Evolutionary conservation across 31 red algal species (phyloP).

Genomic region (Asparagopsis taxiformis): DNA sequence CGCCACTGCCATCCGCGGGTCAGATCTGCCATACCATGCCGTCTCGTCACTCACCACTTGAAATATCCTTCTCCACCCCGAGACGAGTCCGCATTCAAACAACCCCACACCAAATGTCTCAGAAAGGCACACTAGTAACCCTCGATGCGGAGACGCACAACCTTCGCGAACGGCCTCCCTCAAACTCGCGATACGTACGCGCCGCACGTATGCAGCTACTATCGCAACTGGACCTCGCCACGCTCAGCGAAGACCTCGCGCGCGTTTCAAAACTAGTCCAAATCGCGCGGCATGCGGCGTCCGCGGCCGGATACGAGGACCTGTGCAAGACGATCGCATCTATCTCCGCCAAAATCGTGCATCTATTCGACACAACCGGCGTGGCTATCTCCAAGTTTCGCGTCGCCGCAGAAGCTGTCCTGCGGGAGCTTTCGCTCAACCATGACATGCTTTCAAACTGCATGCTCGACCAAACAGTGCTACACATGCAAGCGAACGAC

Average conservation of each 20-base stretch:
- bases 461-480: neutral
- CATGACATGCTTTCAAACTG: conserved; percentile 1
- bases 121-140: neutral
- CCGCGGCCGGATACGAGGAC: neutral
- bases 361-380: conserved; percentile 8
- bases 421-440: neutral
- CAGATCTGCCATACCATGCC: too few relatives aligned
- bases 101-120: too few relatives aligned
- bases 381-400: neutral
- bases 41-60: too few relatives aligned
- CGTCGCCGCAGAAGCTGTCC: conserved; percentile 8
- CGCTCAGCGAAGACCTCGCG: conserved; percentile 5
- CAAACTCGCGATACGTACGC: conserved; percentile 12
- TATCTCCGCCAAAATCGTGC: conserved; percentile 8
- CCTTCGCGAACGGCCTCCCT: neutral
- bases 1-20: too few relatives aligned
- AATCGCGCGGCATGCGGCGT: neutral
- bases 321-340: neutral
- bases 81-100: too few relatives aligned
- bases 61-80: too few relatives aligned
- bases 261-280: conserved; percentile 1
- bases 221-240: conserved; percentile 4
- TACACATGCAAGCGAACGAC: conserved; percentile 3
- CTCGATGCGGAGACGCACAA: neutral
- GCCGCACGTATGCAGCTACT: conserved; percentile 10